Conservation (phyloP, 148 eudicot genomes). For the Pharnaceum exiguum region DNA sequence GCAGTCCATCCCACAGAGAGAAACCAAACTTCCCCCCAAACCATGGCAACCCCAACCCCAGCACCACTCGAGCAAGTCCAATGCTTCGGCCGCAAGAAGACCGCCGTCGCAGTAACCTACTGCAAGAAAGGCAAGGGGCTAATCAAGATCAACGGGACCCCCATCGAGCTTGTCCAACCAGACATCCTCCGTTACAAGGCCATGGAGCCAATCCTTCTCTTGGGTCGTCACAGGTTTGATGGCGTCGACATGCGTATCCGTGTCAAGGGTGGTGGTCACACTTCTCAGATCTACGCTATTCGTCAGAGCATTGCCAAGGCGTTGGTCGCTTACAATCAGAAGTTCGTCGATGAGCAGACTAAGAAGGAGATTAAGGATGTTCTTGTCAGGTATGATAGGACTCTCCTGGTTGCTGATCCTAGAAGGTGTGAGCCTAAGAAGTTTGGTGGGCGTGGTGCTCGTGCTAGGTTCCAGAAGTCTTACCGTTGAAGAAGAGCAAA, state of each 20-base stretch:
- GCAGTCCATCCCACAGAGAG: no score
- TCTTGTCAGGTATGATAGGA: slow-evolving; percentile 27
- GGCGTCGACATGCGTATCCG: slow-evolving; percentile 34
- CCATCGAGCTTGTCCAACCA: slow-evolving; percentile 29
- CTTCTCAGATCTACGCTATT: slow-evolving; percentile 31
- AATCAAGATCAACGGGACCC: slow-evolving; percentile 27
- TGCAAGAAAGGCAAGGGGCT: slow-evolving; percentile 31
- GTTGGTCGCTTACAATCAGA: slow-evolving; percentile 30
- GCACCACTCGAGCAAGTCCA: slow-evolving; percentile 21
- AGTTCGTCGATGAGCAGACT: slow-evolving; percentile 32
- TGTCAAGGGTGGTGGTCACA: slow-evolving; percentile 32
- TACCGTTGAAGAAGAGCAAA: no score
- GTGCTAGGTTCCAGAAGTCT: slow-evolving; percentile 33
- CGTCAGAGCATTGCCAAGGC: slow-evolving; percentile 32
- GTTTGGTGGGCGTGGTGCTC: slow-evolving; percentile 39
- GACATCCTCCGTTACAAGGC: slow-evolving; percentile 34
- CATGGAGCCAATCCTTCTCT: slow-evolving; percentile 28
- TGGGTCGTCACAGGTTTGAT: slow-evolving; percentile 29
- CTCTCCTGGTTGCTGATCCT: slow-evolving; percentile 33
- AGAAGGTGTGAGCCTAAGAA: slow-evolving; percentile 36
- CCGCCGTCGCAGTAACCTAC: slow-evolving; percentile 33
- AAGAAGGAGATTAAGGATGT: slow-evolving; percentile 35
- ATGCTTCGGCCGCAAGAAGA: slow-evolving; percentile 38
- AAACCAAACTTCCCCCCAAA: slow-evolving; percentile 4
- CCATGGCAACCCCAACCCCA: slow-evolving; percentile 16